Conservation (phyloP, 208 protist species). For the Wallacemonas sp. region DNA sequence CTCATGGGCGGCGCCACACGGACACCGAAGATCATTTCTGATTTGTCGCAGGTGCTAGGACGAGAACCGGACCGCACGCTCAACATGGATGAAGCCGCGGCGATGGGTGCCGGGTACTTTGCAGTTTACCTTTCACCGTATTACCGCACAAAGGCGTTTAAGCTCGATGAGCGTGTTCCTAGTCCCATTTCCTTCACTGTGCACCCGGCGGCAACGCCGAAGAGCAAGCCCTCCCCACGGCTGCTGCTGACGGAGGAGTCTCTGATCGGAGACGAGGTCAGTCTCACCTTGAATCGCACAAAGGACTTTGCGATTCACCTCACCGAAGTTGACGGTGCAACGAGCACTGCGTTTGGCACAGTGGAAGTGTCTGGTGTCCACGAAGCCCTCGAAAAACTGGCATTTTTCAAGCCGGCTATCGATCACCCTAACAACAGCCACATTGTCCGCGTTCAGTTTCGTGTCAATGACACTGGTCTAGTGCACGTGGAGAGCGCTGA, state of each 20-base stretch:
- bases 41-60: constrained; percentile 53
- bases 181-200: constrained; percentile 56
- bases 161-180: constrained; percentile 53
- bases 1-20: constrained; percentile 86
- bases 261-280: constrained; percentile 43
- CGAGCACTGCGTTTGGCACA: constrained; percentile 25
- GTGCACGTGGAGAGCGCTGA: constrained; percentile 62
- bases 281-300: constrained; percentile 72
- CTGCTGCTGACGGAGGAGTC: constrained; percentile 25
- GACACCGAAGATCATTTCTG: constrained; percentile 82
- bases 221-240: constrained; percentile 13
- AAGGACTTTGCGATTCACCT: constrained; percentile 73
- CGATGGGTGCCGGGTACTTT: constrained; percentile 85
- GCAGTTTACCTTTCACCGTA: constrained; percentile 72
- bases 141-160: constrained; percentile 78
- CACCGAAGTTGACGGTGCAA: constrained; percentile 20
- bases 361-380: constrained; percentile 54
- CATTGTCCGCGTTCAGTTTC: constrained; percentile 73
- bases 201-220: constrained; percentile 16
- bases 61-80: constrained; percentile 77
- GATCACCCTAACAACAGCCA: constrained; percentile 77
- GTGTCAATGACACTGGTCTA: constrained; percentile 68
- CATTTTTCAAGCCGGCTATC: constrained; percentile 33
- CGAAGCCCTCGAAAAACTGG: constrained; percentile 31
- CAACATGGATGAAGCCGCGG: constrained; percentile 91